phyloP scores from a whole-genome alignment of 495 filamentous ascomycete genomes.

The Hypoxylon cercidicola region DNA sequence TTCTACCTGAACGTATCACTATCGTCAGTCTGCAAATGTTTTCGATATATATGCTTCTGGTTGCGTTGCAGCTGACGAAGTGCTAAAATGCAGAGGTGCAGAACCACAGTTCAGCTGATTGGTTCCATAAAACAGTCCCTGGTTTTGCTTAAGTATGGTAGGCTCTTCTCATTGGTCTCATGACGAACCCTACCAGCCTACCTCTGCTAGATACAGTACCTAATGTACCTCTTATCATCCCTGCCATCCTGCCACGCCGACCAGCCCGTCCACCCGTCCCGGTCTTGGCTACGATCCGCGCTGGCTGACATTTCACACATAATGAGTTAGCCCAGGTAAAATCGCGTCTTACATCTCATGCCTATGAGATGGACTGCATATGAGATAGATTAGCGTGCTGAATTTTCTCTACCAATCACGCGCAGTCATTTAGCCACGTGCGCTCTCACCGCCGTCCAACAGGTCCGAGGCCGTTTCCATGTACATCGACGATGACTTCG shows the following conservation, averaged over 20 bases:
- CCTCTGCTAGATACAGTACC: too few species aligned
- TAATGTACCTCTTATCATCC: too few species aligned
- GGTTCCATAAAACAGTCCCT: too few species aligned
- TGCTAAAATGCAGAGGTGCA: too few species aligned
- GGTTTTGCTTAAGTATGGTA: too few species aligned
- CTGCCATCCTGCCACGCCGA: conserved; percentile 2
- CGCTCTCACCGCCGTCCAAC: conserved; percentile 34
- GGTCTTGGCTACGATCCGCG: not conserved
- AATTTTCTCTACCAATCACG: conserved; percentile 27
- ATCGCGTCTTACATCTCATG: not conserved
- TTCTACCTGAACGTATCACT: too few species aligned
- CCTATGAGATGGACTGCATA: conserved; percentile 20
- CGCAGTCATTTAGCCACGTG: conserved; percentile 28
- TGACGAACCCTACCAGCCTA: too few species aligned
- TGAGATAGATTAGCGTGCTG: conserved; percentile 17
- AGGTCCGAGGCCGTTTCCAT: conserved; percentile 21
- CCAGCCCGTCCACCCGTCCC: conserved; percentile 19
- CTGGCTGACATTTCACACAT: not conserved
- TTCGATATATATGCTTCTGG: too few species aligned
- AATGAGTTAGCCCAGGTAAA: conserved; percentile 11
- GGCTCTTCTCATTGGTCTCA: too few species aligned
- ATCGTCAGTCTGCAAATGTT: too few species aligned
- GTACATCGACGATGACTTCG: conserved; percentile 22
- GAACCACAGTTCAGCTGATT: too few species aligned
- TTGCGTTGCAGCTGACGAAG: too few species aligned